Percentiles rank a stretch among this genome's conserved stretches.
These are phyloP conservation scores for Penicillium decumbens DNA, from an alignment of 2,329 filamentous ascomycete genomes.

Conservation along the genomic window DNA sequence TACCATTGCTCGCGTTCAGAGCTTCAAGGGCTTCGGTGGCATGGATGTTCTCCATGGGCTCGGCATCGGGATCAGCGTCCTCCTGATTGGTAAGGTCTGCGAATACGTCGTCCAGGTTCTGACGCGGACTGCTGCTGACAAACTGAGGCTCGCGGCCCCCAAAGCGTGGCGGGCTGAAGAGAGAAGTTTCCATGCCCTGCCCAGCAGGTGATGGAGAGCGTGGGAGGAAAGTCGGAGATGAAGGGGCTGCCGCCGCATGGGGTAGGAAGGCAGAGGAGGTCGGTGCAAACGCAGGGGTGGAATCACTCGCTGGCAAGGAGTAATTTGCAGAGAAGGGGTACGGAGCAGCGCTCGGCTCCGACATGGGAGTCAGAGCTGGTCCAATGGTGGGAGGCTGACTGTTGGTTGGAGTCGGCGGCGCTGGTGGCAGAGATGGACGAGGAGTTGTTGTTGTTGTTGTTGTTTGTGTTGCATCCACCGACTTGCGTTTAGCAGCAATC, in stretches of 20 bases:
- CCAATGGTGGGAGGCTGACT: conserved; percentile 29
- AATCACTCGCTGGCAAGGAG: conserved; percentile 34
- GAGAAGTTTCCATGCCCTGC: conserved; percentile 34
- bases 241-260: conserved; percentile 27
- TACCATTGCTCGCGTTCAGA: conserved; percentile 38
- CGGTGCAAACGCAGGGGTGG: conserved; percentile 36
- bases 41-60: conserved; percentile 43
- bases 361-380: conserved; percentile 33
- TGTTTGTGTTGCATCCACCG: conserved; percentile 45
- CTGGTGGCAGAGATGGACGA: conserved; percentile 29
- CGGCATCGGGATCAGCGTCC: conserved; percentile 35
- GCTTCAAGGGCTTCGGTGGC: conserved; percentile 46
- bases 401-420: conserved; percentile 29
- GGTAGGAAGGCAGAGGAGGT: conserved; percentile 37
- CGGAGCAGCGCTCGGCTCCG: conserved; percentile 27
- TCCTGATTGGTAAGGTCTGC: conserved; percentile 46
- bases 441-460: conserved; percentile 27
- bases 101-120: conserved; percentile 44
- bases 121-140: conserved; percentile 38
- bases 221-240: conserved; percentile 39
- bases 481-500: conserved; percentile 64
- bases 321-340: conserved; percentile 41
- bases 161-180: conserved; percentile 43
- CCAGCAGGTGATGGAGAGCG: conserved; percentile 38
- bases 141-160: conserved; percentile 32